Conservation (phyloP, 345 rosid genomes). For the Populus alba region DNA sequence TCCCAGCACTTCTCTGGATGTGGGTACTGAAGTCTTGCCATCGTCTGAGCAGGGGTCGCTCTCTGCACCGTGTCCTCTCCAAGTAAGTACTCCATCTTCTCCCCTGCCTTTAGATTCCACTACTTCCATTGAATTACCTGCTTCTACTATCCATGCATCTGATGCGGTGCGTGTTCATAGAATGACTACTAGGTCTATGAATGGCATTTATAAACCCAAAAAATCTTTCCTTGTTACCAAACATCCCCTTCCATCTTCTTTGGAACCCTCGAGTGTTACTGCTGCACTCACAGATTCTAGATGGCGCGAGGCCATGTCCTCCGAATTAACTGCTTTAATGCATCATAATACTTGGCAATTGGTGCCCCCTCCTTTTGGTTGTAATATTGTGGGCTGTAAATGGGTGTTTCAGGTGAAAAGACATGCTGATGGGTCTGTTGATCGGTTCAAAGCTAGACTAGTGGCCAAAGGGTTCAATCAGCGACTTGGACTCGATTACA, state of each 20-base stretch:
- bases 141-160: rapidly evolving
- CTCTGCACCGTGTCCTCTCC: not conserved
- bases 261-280: not conserved
- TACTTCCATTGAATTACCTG: too few species aligned
- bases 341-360: not conserved
- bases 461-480: not conserved
- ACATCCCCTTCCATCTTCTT: not conserved
- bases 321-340: too few species aligned
- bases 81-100: not conserved
- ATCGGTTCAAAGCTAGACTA: too few species aligned
- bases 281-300: rapidly evolving
- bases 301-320: too few species aligned
- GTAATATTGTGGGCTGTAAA: too few species aligned
- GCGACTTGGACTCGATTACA: not conserved
- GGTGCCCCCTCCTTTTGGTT: rapidly evolving
- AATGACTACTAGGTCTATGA: not conserved
- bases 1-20: not conserved
- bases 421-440: not conserved
- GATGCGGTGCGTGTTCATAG: not conserved
- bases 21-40: not conserved
- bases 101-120: not conserved
- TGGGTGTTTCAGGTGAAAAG: not conserved
- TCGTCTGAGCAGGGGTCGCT: not conserved
- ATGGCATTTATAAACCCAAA: too few species aligned
- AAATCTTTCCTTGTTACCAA: too few species aligned